Evolutionary conservation across 2,329 filamentous ascomycete genomes (phyloP).

Genomic region (Coniochaeta sp.): DNA sequence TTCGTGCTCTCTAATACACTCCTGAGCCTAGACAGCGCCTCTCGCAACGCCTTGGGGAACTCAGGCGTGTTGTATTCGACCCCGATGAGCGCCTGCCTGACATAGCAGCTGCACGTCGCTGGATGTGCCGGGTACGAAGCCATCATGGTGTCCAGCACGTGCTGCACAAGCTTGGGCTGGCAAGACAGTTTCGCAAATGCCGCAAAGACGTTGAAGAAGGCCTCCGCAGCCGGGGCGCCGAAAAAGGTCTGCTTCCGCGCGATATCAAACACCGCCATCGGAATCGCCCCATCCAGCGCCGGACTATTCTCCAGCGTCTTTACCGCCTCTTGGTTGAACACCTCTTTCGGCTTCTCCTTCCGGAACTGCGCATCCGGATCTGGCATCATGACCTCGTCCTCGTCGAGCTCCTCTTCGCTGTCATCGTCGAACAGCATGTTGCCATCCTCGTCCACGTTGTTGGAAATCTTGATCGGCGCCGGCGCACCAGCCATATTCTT

Average conservation of each 20-base stretch:
- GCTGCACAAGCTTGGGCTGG: slow-evolving; percentile 58
- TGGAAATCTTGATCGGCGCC: slow-evolving; percentile 29
- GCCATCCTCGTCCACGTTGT: slow-evolving; percentile 40
- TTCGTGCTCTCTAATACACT: slow-evolving; percentile 34
- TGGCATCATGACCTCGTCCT: slow-evolving; percentile 34
- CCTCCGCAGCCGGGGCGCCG: slow-evolving; percentile 55
- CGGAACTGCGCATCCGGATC: slow-evolving; percentile 30
- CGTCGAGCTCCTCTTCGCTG: slow-evolving; percentile 40
- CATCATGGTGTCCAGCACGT: slow-evolving; percentile 62
- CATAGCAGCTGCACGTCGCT: slow-evolving; percentile 61
- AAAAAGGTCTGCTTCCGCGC: slow-evolving; percentile 72
- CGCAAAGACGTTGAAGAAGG: slow-evolving; percentile 75
- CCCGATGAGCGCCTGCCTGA: slow-evolving; percentile 63
- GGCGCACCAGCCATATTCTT: slow-evolving; percentile 13
- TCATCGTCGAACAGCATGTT: slow-evolving; percentile 33
- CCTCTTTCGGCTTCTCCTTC: slow-evolving; percentile 28
- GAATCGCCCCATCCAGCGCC: slow-evolving; percentile 86
- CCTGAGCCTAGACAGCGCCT: slow-evolving; percentile 56
- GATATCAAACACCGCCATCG: slow-evolving; percentile 83
- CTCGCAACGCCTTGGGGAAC: slow-evolving; percentile 65
- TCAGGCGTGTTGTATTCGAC: slow-evolving; percentile 54
- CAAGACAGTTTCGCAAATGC: slow-evolving; percentile 61
- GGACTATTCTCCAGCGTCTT: slow-evolving; percentile 59
- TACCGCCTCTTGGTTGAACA: slow-evolving; percentile 35
- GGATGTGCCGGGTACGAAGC: slow-evolving; percentile 51